Evolutionary conservation across 1,139 yeast species (phyloP).

Genomic region (Candida dubliniensis): DNA sequence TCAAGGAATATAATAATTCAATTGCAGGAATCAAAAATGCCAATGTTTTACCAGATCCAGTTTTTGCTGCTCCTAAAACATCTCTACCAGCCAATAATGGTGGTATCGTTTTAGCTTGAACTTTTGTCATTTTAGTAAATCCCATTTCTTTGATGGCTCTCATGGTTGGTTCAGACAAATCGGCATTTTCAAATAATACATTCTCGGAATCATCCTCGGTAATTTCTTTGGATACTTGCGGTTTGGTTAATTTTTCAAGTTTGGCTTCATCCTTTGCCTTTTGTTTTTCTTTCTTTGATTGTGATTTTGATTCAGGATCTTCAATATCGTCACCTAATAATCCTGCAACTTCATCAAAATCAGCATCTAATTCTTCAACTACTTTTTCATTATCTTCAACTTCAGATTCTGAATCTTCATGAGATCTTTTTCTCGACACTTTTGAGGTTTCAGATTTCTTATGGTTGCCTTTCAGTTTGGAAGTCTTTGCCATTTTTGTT

Average conservation of each 20-base stretch:
- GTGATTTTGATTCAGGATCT: conserved; percentile 38
- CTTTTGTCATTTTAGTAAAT: conserved; percentile 84
- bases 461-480: conserved; percentile 6
- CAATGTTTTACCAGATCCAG: conserved; percentile 70
- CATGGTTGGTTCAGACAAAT: conserved; percentile 76
- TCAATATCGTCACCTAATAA: conserved; percentile 46
- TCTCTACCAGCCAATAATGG: conserved; percentile 94
- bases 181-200: conserved; percentile 47
- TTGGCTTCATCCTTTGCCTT: conserved; percentile 19
- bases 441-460: neutral
- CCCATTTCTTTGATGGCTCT: conserved; percentile 86
- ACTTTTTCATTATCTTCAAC: conserved; percentile 41
- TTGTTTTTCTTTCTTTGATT: conserved; percentile 18
- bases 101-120: conserved; percentile 92
- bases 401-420: conserved; percentile 20
- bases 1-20: conserved; percentile 82
- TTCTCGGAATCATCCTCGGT: conserved; percentile 32
- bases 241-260: conserved; percentile 20
- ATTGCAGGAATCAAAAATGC: conserved; percentile 95
- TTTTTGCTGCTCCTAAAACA: conserved; percentile 96
- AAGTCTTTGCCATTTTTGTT: conserved; percentile 13
- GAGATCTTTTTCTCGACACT: conserved; percentile 11
- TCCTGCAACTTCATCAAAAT: conserved; percentile 57
- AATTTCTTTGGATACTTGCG: conserved; percentile 21
- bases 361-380: conserved; percentile 51